Evolutionary conservation across 148 eudicot genomes (phyloP), one percentile per base, ranked within the genome.

Genomic region (Dysphania ambrosioides): DNA sequence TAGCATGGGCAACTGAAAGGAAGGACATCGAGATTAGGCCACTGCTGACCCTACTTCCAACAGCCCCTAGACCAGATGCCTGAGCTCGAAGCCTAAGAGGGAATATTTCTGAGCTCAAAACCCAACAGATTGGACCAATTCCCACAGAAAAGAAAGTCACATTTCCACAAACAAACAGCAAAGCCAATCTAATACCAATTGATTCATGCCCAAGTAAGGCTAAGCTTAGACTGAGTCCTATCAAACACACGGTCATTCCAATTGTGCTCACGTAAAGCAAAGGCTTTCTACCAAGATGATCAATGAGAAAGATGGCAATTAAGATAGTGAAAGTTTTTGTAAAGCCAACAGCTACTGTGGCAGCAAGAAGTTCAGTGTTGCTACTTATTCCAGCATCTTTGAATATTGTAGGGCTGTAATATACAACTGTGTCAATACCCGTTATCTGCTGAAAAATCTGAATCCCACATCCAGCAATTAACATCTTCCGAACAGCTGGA

Each of bases 141-240:
- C 98, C 98, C 21, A 89, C 85, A 0, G 98, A 93, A 72, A 93
- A 93, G 87, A 93, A 93, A 0, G 98, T 87, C 24, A 91, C 98
- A 76, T 91, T 90, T 30, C 91, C 97, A 72, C 96, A 94, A 29
- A 94, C 89, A 0, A 75, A 87, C 29, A 91, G 38, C 65, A 94
- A 77, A 0, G 93, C 88, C 63, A 93, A 55, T 66, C 55, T 75
- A 6, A 88, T 79, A 8, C 95, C 97, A 8, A 86, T 21, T 3
- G 82, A 59, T 24, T 85, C 59, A 21, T 86, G 80, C 34, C 79
- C 86, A 4, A 86, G 75, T 1, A 87, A 38, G 10, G 88, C 78
- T 76, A 94, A 83, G 16, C 89, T 86, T 24, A 88, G 60, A 51
- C 95, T 90, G 3, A 94, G 72, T 12, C 86, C 81, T 36, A 90